Evolutionary conservation across 495 filamentous ascomycete genomes (phyloP), one percentile per base, ranked within the genome.

Genomic region (Lichenothelia convexa): DNA sequence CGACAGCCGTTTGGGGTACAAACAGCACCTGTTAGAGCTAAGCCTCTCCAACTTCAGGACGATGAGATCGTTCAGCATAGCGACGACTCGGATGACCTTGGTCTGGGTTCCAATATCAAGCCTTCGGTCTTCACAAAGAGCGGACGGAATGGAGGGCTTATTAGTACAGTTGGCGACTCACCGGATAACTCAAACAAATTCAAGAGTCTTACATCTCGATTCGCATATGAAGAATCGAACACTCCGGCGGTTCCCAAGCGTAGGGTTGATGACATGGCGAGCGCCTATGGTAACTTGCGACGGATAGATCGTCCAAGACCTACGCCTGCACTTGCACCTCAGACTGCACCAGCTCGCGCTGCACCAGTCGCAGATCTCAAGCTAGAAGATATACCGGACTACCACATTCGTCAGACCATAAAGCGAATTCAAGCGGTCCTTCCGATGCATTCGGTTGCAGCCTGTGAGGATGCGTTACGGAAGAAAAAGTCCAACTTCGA

Each of bases 281-380:
- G 58, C 24, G 47, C 56, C 12, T 56, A 57, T 20, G 61, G 57
- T 20, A 58, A 59, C 17, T 47, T 58, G 11, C 43, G 43, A 5
- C 42, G 39, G 18, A n/a, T n/a, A n/a, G n/a, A n/a, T n/a, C n/a
- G n/a, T n/a, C 31, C 43, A n/a, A 42, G 50, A 4, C 67, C 64
- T 37, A n/a, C n/a, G n/a, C n/a, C n/a, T n/a, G n/a, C n/a, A n/a
- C 60, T 55, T 26, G 31, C 43, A 20, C 58, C 57, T 13, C 70
- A 73, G 42, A 60, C 50, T 40, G 64, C 49, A 8, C 74, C 75
- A 2, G 65, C 72, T 5, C 66, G 69, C 37, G 73, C 72, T 23
- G 56, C 53, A 31, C 68, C 67, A 5, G 49, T 67, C 8, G 42
- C 51, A 9, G 39, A 45, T 5, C 31, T 48, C 22, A 48, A 36